Base-by-base conservation (phyloP, 1,284 basidiomycete species). In the Boletus austroedulis region DNA sequence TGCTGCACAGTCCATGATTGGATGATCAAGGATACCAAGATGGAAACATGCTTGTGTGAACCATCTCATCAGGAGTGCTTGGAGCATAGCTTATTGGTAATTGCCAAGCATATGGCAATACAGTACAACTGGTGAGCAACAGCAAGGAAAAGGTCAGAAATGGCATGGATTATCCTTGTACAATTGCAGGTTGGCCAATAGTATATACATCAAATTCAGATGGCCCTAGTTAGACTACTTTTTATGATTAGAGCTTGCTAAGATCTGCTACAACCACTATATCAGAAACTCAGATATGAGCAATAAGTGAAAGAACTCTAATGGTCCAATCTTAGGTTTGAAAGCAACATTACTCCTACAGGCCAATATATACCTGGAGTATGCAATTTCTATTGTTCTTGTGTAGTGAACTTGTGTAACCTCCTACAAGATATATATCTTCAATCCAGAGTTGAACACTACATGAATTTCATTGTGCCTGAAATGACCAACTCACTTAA, bases 241-340 rank as follows among this genome's bases (percentile, higher is more conserved):
- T 75, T 86, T 86, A 58, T 97, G 97, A 48, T 82, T 87, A 29
- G 86, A 97, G 69, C 84, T 99, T 51, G 95, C 95, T 57, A 85
- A 91, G 66, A 82, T 99, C 50, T 95, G 95, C 76, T 81, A 81
- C 55, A 91, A 88, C 70, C 80, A 93, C 78, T 81, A 87, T 60
- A 92, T 99, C 71, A 81, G 83, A 50, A 96, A 96, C 69, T 97
- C 97, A 6, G 92, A 93, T 67, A 95, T 94, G 3, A 90, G 86
- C 71, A 98, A 99, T 75, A 89, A 92, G 67, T 99, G 36, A 82
- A 89, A 49, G 92, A 95, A 72, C 97, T 97, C 3, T 89, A 94
- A 71, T 89, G 92, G 74, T 99, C 99, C 82, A 99, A 99, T 78
- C 84, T 99, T 69, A 99, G 99, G 97, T 99, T 99, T 76, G 87